phyloP scores from a whole-genome alignment of 2,329 filamentous ascomycete genomes.

The Curvularia eragrostidis region DNA sequence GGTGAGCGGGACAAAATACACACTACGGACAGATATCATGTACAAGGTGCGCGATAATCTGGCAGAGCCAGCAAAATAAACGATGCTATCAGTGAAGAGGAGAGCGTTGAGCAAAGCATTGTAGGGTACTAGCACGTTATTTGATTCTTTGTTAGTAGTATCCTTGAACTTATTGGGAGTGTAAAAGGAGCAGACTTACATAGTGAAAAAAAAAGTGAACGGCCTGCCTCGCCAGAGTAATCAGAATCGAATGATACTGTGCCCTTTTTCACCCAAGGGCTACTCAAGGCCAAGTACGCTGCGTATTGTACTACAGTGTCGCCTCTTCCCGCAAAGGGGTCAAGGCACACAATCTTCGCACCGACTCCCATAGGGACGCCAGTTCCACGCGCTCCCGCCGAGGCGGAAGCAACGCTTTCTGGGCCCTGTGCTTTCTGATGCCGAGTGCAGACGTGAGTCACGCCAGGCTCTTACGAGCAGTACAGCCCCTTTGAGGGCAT shows the following conservation, averaged over 20 bases:
- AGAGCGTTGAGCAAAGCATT: background rate
- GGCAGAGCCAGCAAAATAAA: conserved; percentile 1
- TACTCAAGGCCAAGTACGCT: conserved; percentile 66
- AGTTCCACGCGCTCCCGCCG: conserved; percentile 32
- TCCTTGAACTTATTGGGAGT: conserved; percentile 33
- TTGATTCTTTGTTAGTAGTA: conserved; percentile 50
- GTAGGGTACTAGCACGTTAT: background rate
- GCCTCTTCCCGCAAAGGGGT: conserved; percentile 45
- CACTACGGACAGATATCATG: conserved; percentile 64
- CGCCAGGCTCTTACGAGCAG: conserved; percentile 89
- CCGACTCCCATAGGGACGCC: conserved; percentile 82
- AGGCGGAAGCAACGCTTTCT: conserved; percentile 35
- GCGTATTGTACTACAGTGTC: conserved; percentile 97
- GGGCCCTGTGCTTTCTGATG: conserved; percentile 87
- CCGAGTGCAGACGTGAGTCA: conserved; percentile 82
- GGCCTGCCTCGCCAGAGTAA: conserved; percentile 83
- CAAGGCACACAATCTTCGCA: conserved; percentile 90
- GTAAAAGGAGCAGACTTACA: conserved; percentile 53
- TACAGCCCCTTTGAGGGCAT: conserved; percentile 51
- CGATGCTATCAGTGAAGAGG: background rate
- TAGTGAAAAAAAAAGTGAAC: conserved; percentile 64
- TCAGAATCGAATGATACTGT: conserved; percentile 87
- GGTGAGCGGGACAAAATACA: conserved; percentile 60
- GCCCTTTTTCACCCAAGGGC: conserved; percentile 47
- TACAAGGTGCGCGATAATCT: conserved; percentile 48